Percentiles rank a stretch among this genome's conserved stretches.
These are phyloP conservation scores for Cladosporium sp. DNA, from an alignment of 2,329 filamentous ascomycete genomes.

Conservation along the genomic window DNA sequence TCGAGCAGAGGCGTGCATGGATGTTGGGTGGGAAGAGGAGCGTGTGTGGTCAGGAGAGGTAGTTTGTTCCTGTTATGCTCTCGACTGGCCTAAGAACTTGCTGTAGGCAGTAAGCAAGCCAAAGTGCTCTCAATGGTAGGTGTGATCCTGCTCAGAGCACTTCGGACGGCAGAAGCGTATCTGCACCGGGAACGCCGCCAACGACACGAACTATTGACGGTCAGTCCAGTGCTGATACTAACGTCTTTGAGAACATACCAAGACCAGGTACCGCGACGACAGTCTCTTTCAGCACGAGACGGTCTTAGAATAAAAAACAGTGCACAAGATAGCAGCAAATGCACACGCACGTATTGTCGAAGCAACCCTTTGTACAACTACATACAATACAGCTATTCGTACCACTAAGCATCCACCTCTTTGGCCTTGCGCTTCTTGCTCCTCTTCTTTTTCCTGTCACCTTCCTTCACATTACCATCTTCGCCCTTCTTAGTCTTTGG, in stretches of 20 bases:
- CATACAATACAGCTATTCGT: not conserved
- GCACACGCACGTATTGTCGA: not conserved
- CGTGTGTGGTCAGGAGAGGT: not conserved
- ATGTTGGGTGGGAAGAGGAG: not conserved
- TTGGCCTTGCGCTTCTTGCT: conserved; percentile 41
- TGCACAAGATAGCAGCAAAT: not conserved
- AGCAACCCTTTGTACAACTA: not conserved
- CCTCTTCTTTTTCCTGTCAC: conserved; percentile 40
- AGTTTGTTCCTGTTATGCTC: not conserved
- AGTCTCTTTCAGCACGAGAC: not conserved
- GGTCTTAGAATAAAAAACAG: not conserved
- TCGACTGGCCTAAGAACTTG: not conserved
- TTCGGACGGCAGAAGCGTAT: not conserved
- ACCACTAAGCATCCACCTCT: conserved; percentile 31
- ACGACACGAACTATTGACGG: not conserved
- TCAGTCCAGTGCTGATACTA: not conserved
- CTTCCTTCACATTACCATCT: conserved; percentile 38
- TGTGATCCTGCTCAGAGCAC: not conserved
- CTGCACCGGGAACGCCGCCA: not conserved
- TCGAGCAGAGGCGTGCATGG: not conserved
- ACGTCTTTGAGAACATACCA: not conserved
- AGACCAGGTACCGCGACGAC: not conserved
- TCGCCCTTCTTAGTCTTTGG: conserved; percentile 25
- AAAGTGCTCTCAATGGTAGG: not conserved
- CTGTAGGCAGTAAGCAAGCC: not conserved